Conservation (phyloP, 2,329 filamentous ascomycete genomes). For the Botrytis fabae region DNA sequence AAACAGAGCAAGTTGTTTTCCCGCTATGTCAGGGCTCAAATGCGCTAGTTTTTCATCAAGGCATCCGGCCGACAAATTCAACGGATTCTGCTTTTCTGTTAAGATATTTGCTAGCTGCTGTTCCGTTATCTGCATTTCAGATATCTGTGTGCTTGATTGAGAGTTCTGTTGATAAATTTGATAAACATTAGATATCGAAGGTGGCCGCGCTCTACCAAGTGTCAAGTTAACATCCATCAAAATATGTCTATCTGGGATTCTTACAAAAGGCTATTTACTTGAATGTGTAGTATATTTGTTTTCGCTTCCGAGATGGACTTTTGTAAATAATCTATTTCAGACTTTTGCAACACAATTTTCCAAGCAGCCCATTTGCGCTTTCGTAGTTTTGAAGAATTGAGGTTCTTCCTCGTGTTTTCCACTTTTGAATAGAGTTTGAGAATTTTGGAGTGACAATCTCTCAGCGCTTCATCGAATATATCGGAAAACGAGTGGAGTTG, state of each 20-base stretch:
- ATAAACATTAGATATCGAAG: not conserved
- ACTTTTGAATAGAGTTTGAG: not conserved
- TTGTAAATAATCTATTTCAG: not conserved
- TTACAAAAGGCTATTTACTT: not conserved
- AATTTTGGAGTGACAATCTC: not conserved
- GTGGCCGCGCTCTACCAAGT: not conserved
- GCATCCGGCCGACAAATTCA: not conserved
- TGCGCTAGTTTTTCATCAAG: not conserved
- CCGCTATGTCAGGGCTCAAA: no score
- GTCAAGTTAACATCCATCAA: not conserved
- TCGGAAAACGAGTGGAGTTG: not conserved
- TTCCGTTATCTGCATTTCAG: not conserved
- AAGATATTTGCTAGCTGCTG: not conserved
- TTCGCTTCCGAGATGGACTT: not conserved
- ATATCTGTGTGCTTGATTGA: not conserved
- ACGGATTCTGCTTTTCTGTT: not conserved
- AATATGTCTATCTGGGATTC: not conserved
- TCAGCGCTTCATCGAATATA: not conserved
- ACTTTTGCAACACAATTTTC: not conserved
- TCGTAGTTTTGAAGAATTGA: not conserved
- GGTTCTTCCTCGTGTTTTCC: not conserved
- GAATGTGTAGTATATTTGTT: not conserved
- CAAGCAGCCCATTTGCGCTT: constrained; percentile 6
- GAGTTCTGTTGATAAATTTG: not conserved
- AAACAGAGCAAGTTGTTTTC: no score